These are phyloP conservation scores for Claviceps citrina DNA, from an alignment of 2,329 filamentous ascomycete genomes.

Conservation along the genomic window DNA sequence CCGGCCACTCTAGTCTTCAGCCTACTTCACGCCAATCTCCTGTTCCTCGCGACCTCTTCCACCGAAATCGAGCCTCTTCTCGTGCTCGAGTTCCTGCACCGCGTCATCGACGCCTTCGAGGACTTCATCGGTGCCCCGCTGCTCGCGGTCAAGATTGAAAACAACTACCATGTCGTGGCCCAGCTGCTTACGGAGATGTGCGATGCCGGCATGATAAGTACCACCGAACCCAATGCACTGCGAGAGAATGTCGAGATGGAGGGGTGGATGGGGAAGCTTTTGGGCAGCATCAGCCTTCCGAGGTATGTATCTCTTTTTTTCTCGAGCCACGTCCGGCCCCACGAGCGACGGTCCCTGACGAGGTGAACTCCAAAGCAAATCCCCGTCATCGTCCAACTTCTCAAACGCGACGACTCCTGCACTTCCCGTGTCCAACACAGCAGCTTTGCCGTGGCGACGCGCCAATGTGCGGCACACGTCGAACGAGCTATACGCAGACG, in stretches of 20 bases:
- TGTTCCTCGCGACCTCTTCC: constrained; percentile 74
- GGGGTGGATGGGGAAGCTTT: constrained; percentile 72
- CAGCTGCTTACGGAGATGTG: constrained; percentile 94
- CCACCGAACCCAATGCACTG: constrained; percentile 84
- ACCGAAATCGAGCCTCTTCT: constrained; percentile 78
- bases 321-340: neutral
- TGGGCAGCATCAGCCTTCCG: constrained; percentile 75
- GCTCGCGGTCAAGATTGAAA: constrained; percentile 72
- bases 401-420: constrained; percentile 24
- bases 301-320: constrained; percentile 31
- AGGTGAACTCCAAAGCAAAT: constrained; percentile 20
- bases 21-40: constrained; percentile 69
- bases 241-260: constrained; percentile 86
- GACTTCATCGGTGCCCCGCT: constrained; percentile 86
- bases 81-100: constrained; percentile 85
- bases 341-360: neutral
- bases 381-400: constrained; percentile 22
- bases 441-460: constrained; percentile 69
- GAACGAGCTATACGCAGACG: constrained; percentile 92
- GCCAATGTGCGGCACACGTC: constrained; percentile 89
- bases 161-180: constrained; percentile 81
- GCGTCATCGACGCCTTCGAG: constrained; percentile 80
- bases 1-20: constrained; percentile 84
- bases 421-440: constrained; percentile 29
- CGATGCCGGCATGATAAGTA: constrained; percentile 76